Percentiles rank a stretch among this genome's conserved stretches.
phyloP scores from a whole-genome alignment of 164 flowering plant genomes.

The grape (Vitis vinifera) region ASM3070453v1 NC_081822.1:3643501-3644000 shows the following conservation, averaged over 20 bases:
- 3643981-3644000: conserved; percentile 21
- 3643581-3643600: conserved; percentile 47
- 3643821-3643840: conserved; percentile 1
- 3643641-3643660: conserved; percentile 9
- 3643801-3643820: not conserved
- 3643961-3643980: conserved; percentile 5
- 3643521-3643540: conserved; percentile 6
- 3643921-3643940: conserved; percentile 1
- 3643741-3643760: conserved; percentile 2
- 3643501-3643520: conserved; percentile 1
- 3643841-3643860: conserved; percentile 4
- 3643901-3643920: conserved; percentile 1
- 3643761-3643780: not conserved
- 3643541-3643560: not conserved
- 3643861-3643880: not conserved
- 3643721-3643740: not conserved
- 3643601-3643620: conserved; percentile 30
- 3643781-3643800: not conserved
- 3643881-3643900: not conserved
- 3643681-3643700: not conserved
- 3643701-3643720: conserved; percentile 2
- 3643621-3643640: conserved; percentile 36
- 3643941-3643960: conserved; percentile 8
- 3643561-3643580: conserved; percentile 3
- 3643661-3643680: not conserved